phyloP scores from a whole-genome alignment of 139 green algal species.

The Volvox reticuliferus region DNA sequence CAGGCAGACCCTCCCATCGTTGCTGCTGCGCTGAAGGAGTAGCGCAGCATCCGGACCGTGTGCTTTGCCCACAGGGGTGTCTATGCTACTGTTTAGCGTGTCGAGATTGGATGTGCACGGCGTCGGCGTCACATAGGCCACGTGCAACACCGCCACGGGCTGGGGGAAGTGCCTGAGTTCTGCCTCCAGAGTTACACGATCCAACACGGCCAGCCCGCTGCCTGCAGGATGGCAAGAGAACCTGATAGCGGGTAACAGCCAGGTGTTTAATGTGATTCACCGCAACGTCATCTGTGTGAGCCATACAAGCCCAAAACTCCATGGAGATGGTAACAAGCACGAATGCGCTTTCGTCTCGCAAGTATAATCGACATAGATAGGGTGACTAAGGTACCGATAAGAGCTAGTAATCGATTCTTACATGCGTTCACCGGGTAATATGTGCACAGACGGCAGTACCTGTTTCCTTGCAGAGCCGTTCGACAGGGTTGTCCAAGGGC shows the following conservation, averaged over 20 bases:
- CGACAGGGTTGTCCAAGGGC: neutral
- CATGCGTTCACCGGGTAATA: neutral
- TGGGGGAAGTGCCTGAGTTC: neutral
- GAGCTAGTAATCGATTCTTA: too few species aligned
- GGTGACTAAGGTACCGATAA: too few species aligned
- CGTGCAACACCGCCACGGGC: constrained; percentile 24
- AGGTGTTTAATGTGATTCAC: too few species aligned
- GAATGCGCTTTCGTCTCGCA: too few species aligned
- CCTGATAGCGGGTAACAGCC: neutral
- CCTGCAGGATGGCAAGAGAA: neutral
- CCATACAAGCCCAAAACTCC: too few species aligned
- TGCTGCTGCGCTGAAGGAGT: neutral
- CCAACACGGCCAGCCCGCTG: neutral
- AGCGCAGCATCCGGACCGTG: neutral
- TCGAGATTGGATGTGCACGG: neutral
- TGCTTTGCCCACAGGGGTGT: neutral
- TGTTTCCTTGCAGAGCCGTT: constrained; percentile 17
- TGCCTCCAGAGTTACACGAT: neutral
- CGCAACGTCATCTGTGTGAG: too few species aligned
- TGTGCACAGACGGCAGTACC: neutral
- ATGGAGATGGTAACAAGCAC: too few species aligned
- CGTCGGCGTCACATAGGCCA: constrained; percentile 3
- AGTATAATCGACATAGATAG: too few species aligned
- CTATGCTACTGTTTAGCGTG: neutral
- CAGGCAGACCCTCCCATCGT: neutral